These are phyloP conservation scores for Phytophthora uliginosa DNA, from an alignment of 352 stramenopile genomes.

Conservation along the genomic window DNA sequence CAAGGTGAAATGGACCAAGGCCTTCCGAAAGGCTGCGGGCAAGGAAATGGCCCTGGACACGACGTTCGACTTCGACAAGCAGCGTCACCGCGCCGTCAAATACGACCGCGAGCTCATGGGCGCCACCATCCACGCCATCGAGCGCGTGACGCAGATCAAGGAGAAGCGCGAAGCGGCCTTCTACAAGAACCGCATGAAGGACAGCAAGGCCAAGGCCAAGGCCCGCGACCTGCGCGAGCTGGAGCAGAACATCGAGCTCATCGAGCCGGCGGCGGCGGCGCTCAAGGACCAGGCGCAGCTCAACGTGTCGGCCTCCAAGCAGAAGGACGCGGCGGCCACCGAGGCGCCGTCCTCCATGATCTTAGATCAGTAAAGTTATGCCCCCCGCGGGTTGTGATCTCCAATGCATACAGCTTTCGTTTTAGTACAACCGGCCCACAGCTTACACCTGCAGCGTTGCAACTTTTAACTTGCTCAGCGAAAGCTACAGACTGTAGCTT, in stretches of 20 bases:
- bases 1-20: constrained; percentile 99
- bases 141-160: constrained; percentile 98
- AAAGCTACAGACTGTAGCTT: too few species aligned
- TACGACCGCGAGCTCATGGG: constrained; percentile 99
- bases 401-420: constrained; percentile 45
- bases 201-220: constrained; percentile 84
- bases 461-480: too few species aligned
- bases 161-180: constrained; percentile 96
- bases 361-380: constrained; percentile 87
- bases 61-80: constrained; percentile 99
- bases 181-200: constrained; percentile 98
- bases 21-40: constrained; percentile 97
- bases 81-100: constrained; percentile 98
- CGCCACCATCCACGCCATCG: constrained; percentile 99
- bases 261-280: constrained; percentile 75
- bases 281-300: constrained; percentile 86
- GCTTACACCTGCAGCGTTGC: too few species aligned
- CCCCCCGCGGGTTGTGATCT: constrained; percentile 34
- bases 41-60: constrained; percentile 99
- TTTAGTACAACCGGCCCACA: constrained; percentile 11
- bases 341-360: constrained; percentile 83
- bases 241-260: constrained; percentile 89
- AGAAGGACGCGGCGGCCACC: constrained; percentile 69
- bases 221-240: constrained; percentile 84
- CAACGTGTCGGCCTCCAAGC: constrained; percentile 66